A percentile compares a stretch with the other conserved stretches of the same genome.
These are phyloP conservation scores for Digitaria exilis DNA, from an alignment of 202 grass and related monocot species.

Conservation along the genomic window DNA sequence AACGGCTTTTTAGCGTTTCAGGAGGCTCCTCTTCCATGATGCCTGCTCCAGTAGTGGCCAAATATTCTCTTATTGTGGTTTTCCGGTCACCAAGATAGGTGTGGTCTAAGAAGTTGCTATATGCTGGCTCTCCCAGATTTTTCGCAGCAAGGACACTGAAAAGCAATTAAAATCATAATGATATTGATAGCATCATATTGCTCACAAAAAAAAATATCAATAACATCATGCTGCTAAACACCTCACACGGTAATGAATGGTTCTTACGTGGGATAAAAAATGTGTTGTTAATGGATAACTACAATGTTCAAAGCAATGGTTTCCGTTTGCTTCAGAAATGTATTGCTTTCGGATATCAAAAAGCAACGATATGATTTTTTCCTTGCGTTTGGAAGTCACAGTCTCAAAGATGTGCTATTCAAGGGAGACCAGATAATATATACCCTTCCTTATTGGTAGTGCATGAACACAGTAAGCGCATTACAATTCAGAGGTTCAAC, in stretches of 20 bases:
- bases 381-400: slow-evolving; percentile 31
- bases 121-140: slow-evolving; percentile 79
- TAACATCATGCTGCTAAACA: neutral
- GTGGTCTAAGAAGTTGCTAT: slow-evolving; percentile 83
- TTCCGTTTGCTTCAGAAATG: slow-evolving; percentile 32
- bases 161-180: slow-evolving; percentile 25
- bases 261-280: neutral
- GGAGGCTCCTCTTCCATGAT: slow-evolving; percentile 95
- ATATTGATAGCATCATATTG: neutral
- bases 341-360: slow-evolving; percentile 22
- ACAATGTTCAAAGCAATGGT: slow-evolving; percentile 34
- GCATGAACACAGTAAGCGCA: neutral
- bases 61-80: slow-evolving; percentile 62
- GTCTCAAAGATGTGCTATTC: slow-evolving; percentile 13
- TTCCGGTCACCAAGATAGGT: slow-evolving; percentile 83
- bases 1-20: slow-evolving; percentile 64
- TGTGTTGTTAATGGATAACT: slow-evolving; percentile 1
- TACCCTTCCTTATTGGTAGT: neutral
- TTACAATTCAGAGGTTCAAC: slow-evolving; percentile 5
- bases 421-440: slow-evolving; percentile 4
- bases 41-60: slow-evolving; percentile 67
- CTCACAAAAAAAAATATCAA: neutral
- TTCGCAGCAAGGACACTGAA: slow-evolving; percentile 81
- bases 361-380: slow-evolving; percentile 17
- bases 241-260: slow-evolving; percentile 27